Conservation (phyloP, 2,329 filamentous ascomycete species). For the Colletotrichum tamarilloi region DNA sequence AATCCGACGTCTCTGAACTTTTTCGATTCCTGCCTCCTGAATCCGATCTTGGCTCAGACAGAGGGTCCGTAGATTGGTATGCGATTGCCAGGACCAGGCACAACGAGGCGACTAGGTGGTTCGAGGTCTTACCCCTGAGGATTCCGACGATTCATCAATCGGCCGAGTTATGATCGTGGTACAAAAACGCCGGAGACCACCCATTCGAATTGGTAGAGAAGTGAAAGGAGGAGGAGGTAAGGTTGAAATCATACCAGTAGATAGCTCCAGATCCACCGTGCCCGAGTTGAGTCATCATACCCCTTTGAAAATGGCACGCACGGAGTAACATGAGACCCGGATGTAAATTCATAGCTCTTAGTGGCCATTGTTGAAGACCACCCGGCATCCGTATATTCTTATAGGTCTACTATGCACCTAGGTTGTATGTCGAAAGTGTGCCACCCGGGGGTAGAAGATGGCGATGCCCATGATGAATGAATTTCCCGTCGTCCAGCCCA, state of each 20-base stretch:
- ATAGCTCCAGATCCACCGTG: no score
- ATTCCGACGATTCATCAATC: no score
- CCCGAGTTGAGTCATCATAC: no score
- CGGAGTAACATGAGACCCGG: not conserved
- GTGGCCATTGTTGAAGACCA: slow-evolving; percentile 31
- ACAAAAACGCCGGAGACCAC: no score
- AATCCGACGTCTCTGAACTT: not conserved
- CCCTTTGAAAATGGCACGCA: no score
- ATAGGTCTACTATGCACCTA: not conserved
- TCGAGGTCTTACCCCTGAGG: no score
- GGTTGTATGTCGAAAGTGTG: not conserved
- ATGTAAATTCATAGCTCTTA: not conserved
- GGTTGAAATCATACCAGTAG: no score
- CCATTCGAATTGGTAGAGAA: no score
- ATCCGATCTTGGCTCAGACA: not conserved
- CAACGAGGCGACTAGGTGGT: not conserved
- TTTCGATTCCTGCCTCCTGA: not conserved
- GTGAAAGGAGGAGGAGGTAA: no score
- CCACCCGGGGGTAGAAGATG: slow-evolving; percentile 11
- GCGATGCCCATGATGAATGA: slow-evolving; percentile 33
- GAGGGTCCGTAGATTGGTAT: not conserved
- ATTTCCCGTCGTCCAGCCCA: slow-evolving; percentile 2
- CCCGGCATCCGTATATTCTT: not conserved
- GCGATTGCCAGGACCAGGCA: not conserved
- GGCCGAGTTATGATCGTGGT: no score